Percentiles rank a stretch among this genome's conserved stretches.
phyloP scores from a whole-genome alignment of 495 filamentous ascomycete genomes.

The Friedmanniomyces endolithicus region DNA sequence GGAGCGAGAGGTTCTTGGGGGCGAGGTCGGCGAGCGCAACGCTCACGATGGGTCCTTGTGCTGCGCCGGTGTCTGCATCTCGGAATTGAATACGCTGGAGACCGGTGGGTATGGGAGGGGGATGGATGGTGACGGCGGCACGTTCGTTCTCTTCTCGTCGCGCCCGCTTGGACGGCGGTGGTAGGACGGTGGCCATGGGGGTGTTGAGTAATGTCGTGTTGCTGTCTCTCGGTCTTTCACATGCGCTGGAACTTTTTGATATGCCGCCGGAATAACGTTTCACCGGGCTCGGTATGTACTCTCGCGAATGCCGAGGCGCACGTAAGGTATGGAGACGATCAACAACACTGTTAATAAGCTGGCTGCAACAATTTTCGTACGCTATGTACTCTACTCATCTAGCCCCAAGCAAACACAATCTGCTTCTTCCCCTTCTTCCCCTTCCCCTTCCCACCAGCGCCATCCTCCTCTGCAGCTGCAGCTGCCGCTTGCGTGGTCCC shows the following conservation, averaged over 20 bases:
- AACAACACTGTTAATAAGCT: too few relatives aligned
- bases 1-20: conserved; percentile 75
- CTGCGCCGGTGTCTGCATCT: conserved; percentile 64
- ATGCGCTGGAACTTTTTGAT: too few relatives aligned
- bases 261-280: too few relatives aligned
- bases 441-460: conserved; percentile 43
- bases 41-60: conserved; percentile 56
- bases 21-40: conserved; percentile 77
- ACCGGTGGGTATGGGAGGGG: conserved; percentile 52
- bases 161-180: conserved; percentile 86
- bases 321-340: too few relatives aligned
- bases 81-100: conserved; percentile 75
- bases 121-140: conserved; percentile 60
- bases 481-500: conserved; percentile 20
- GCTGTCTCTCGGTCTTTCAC: too few relatives aligned
- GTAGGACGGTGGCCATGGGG: conserved; percentile 73
- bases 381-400: too few relatives aligned
- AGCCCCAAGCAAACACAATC: conserved; percentile 46
- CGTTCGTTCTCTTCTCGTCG: conserved; percentile 62
- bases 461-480: conserved; percentile 23
- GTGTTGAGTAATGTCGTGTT: too few relatives aligned
- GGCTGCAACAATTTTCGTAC: too few relatives aligned
- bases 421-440: conserved; percentile 74
- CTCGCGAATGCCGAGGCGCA: too few relatives aligned
- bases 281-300: too few relatives aligned